Conservation (phyloP, 164 flowering plant genomes). For the Protea cynaroides region DNA sequence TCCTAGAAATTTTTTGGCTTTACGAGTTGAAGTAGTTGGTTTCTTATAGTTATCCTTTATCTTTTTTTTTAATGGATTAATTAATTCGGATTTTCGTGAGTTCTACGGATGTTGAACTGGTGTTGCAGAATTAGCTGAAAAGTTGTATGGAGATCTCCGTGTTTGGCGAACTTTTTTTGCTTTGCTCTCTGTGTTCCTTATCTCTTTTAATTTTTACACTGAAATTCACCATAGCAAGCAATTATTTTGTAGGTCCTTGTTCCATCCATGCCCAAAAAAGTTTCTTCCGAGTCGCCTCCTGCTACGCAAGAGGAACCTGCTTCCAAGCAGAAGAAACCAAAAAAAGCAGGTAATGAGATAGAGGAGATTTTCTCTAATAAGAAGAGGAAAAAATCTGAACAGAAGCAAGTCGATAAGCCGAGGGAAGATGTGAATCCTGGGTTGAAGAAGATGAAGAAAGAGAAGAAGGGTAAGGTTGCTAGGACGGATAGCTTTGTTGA, state of each 20-base stretch:
- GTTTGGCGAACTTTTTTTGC: too few relatives aligned
- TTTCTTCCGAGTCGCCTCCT: background rate
- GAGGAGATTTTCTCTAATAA: constrained; percentile 44
- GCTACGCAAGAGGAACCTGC: background rate
- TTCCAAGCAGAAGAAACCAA: background rate
- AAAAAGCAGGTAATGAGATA: constrained; percentile 35
- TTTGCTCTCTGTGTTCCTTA: too few relatives aligned
- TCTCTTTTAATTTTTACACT: background rate
- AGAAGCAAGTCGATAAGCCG: constrained; percentile 7
- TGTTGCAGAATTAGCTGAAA: too few relatives aligned
- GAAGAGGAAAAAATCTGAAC: constrained; percentile 24
- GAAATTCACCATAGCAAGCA: background rate
- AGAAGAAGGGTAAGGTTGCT: constrained; percentile 12
- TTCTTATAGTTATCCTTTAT: too few relatives aligned
- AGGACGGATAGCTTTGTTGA: constrained; percentile 16
- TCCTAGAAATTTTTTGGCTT: too few relatives aligned
- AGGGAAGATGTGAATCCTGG: constrained; percentile 4
- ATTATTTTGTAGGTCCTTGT: background rate
- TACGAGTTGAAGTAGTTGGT: too few relatives aligned
- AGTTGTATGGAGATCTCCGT: too few relatives aligned
- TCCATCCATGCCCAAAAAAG: background rate
- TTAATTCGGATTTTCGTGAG: too few relatives aligned
- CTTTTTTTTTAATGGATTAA: too few relatives aligned
- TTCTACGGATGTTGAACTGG: too few relatives aligned
- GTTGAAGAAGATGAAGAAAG: constrained; percentile 16